Conservation (phyloP, 495 filamentous ascomycete genomes). For the Hypoxylon fragiforme region DNA sequence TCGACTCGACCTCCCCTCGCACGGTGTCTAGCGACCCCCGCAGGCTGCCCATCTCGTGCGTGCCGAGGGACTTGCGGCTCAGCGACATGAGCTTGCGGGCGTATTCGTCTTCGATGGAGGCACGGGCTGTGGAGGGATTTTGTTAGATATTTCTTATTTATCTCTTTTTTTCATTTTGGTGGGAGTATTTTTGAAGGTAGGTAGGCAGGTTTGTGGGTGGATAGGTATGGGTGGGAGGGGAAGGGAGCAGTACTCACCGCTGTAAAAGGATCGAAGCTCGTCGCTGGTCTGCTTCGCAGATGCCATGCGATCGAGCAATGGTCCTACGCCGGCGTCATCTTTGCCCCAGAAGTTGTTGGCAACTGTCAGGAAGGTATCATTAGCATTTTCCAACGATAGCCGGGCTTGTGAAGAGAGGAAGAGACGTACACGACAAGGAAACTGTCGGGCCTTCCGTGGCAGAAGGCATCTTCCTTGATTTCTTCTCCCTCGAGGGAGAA, state of each 20-base stretch:
- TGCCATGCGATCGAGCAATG: conserved; percentile 95
- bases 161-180: background rate
- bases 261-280: conserved; percentile 91
- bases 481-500: conserved; percentile 3
- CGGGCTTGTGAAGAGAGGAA: background rate
- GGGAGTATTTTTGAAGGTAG: background rate
- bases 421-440: conserved; percentile 38
- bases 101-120: conserved; percentile 96
- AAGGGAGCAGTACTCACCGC: conserved; percentile 53
- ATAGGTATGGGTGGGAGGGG: background rate
- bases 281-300: conserved; percentile 94
- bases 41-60: conserved; percentile 83
- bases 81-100: conserved; percentile 87
- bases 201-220: background rate
- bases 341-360: conserved; percentile 99
- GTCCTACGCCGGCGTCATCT: conserved; percentile 93
- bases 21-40: conserved; percentile 81
- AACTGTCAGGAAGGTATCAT: conserved; percentile 56
- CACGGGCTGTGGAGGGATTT: conserved; percentile 64
- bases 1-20: conserved; percentile 88
- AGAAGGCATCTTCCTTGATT: conserved; percentile 35
- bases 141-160: too few species aligned
- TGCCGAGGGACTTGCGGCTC: conserved; percentile 85
- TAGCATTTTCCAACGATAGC: conserved; percentile 11
- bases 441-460: conserved; percentile 40